Conservation (phyloP, 2,329 filamentous ascomycete genomes). For the Cryphonectria japonica region DNA sequence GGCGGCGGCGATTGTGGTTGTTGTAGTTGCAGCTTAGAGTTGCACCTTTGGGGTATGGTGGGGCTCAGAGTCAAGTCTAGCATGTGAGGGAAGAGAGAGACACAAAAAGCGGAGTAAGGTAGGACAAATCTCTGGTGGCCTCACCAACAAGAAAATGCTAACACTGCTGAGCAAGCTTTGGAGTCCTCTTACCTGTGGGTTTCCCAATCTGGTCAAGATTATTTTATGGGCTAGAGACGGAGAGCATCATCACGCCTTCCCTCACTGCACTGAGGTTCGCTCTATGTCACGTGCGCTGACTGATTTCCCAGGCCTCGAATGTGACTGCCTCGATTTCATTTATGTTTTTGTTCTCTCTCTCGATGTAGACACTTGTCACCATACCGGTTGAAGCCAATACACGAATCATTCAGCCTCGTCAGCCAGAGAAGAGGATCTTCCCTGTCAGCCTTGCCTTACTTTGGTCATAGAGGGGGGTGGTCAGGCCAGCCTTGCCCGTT, state of each 20-base stretch:
- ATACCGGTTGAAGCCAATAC: neutral
- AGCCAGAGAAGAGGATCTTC: neutral
- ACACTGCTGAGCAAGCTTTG: neutral
- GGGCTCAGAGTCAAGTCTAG: neutral
- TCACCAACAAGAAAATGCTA: neutral
- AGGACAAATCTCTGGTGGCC: neutral
- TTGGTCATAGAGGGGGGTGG: neutral
- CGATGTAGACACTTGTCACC: neutral
- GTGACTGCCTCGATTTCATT: neutral
- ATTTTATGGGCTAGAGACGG: neutral
- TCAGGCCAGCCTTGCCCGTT: neutral
- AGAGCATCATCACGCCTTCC: neutral
- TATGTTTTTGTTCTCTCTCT: neutral
- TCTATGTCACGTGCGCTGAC: neutral
- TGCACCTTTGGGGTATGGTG: neutral
- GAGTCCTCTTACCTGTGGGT: neutral
- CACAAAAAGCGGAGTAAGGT: neutral
- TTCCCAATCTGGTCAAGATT: no score
- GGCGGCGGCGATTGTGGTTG: neutral
- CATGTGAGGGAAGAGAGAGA: neutral
- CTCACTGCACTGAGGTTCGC: neutral
- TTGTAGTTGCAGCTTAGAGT: neutral
- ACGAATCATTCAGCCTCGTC: neutral
- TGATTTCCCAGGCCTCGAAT: neutral
- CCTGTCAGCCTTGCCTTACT: neutral